phyloP scores from a whole-genome alignment of 768 basidiomycete species.

The Fistulinella prunicolor region DNA sequence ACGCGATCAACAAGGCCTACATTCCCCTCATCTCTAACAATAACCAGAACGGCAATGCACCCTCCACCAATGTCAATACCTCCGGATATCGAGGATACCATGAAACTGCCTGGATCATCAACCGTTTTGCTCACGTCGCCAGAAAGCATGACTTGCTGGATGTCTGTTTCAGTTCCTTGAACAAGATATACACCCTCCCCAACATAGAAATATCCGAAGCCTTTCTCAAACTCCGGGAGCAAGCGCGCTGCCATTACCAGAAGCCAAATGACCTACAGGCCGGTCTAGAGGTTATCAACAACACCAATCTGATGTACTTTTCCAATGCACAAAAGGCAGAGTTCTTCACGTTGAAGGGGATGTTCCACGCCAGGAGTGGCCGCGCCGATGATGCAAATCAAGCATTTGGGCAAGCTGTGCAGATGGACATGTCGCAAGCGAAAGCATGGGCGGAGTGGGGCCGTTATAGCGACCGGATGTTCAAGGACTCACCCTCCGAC shows the following conservation, averaged over 20 bases:
- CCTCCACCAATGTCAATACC: conserved; percentile 65
- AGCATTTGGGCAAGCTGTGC: conserved; percentile 93
- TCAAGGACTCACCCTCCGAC: conserved; percentile 79
- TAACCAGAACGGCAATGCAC: conserved; percentile 48
- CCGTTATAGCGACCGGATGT: conserved; percentile 87
- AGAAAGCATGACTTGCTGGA: conserved; percentile 95
- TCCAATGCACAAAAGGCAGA: conserved; percentile 93
- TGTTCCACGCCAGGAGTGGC: conserved; percentile 90
- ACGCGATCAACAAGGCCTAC: conserved; percentile 94
- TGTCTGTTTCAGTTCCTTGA: conserved; percentile 91
- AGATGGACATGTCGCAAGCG: conserved; percentile 90
- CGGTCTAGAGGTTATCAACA: conserved; percentile 98
- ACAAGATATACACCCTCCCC: conserved; percentile 96
- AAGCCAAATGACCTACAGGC: conserved; percentile 90
- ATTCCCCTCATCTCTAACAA: conserved; percentile 78
- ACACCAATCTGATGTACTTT: conserved; percentile 99
- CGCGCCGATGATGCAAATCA: conserved; percentile 87
- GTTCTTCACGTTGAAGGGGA: conserved; percentile 97
- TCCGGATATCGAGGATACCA: conserved; percentile 96
- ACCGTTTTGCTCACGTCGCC: conserved; percentile 97
- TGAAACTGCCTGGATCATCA: conserved; percentile 99
- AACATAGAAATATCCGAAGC: conserved; percentile 99
- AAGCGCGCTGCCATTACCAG: conserved; percentile 97
- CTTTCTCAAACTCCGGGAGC: conserved; percentile 97
- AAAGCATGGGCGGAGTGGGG: conserved; percentile 99